Evolutionary conservation across 768 basidiomycete species (phyloP).

Genomic region (Kwoniella heveanensis): DNA sequence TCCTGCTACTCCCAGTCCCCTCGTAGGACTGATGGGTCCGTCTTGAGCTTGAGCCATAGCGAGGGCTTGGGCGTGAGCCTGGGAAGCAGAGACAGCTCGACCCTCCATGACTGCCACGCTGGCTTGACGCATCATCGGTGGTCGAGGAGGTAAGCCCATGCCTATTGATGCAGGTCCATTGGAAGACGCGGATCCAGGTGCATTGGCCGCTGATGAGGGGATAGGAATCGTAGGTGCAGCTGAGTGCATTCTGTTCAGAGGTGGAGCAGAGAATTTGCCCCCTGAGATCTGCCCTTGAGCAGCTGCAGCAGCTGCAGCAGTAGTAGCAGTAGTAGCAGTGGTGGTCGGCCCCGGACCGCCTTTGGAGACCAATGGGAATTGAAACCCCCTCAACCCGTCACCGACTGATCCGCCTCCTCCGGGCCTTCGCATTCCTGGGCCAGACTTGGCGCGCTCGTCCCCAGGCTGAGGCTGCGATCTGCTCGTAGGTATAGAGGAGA

Average conservation of each 20-base stretch:
- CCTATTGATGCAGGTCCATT: not conserved
- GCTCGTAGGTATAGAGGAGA: constrained; percentile 35
- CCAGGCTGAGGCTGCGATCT: constrained; percentile 27
- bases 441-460: constrained; percentile 12
- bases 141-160: constrained; percentile 33
- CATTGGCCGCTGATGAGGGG: constrained; percentile 4
- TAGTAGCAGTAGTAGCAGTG: not conserved
- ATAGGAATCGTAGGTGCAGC: constrained; percentile 33
- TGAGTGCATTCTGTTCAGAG: constrained; percentile 39
- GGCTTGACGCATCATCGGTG: constrained; percentile 62
- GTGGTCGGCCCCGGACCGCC: constrained; percentile 7
- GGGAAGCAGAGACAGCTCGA: constrained; percentile 30
- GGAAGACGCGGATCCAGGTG: constrained; percentile 6
- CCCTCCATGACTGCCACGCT: constrained; percentile 65
- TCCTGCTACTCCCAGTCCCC: constrained; percentile 15
- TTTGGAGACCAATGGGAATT: constrained; percentile 44
- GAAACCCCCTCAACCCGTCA: constrained; percentile 47
- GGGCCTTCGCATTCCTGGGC: constrained; percentile 23
- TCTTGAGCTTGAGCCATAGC: constrained; percentile 32
- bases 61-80: constrained; percentile 32
- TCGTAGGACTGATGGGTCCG: constrained; percentile 23
- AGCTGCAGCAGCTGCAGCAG: not conserved
- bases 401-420: constrained; percentile 42
- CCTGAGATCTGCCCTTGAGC: not conserved
- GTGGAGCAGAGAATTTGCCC: constrained; percentile 17